Evolutionary conservation across 2,329 filamentous ascomycete species (phyloP).

Genomic region (Diaporthe eres): DNA sequence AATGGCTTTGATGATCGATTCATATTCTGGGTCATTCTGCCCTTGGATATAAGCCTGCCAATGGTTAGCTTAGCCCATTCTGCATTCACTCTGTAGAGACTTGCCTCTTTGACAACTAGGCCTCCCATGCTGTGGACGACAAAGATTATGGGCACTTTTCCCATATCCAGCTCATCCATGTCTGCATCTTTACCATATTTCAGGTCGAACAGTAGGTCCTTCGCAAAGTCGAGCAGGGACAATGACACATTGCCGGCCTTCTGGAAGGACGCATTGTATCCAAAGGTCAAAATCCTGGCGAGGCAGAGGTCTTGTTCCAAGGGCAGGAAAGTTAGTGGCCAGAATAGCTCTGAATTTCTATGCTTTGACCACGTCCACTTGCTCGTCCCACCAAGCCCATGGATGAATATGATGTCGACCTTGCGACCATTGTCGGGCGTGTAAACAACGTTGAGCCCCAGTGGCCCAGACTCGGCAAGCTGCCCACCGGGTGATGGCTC

Average conservation of each 20-base stretch:
- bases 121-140: constrained; percentile 36
- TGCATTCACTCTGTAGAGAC: rapidly evolving
- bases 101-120: constrained; percentile 19
- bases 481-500: constrained; percentile 3
- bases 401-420: constrained; percentile 27
- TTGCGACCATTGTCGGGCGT: constrained; percentile 21
- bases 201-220: constrained; percentile 25
- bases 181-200: constrained; percentile 20
- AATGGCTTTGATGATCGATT: constrained; percentile 47
- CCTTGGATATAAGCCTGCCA: constrained; percentile 44
- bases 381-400: constrained; percentile 24
- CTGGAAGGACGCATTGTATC: constrained; percentile 16
- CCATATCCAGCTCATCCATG: constrained; percentile 25
- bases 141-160: constrained; percentile 28
- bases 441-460: constrained; percentile 16
- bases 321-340: constrained; percentile 11
- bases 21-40: constrained; percentile 46
- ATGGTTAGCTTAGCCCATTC: neutral
- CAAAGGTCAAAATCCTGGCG: constrained; percentile 17
- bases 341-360: constrained; percentile 12
- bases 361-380: constrained; percentile 27
- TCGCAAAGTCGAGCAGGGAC: constrained; percentile 14
- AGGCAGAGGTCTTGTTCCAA: constrained; percentile 5
- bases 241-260: constrained; percentile 8
- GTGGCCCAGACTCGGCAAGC: neutral